Evolutionary conservation across 305 asterid species (phyloP), one percentile per base, ranked within the genome.

Genomic region (Euphrasia arctica): DNA sequence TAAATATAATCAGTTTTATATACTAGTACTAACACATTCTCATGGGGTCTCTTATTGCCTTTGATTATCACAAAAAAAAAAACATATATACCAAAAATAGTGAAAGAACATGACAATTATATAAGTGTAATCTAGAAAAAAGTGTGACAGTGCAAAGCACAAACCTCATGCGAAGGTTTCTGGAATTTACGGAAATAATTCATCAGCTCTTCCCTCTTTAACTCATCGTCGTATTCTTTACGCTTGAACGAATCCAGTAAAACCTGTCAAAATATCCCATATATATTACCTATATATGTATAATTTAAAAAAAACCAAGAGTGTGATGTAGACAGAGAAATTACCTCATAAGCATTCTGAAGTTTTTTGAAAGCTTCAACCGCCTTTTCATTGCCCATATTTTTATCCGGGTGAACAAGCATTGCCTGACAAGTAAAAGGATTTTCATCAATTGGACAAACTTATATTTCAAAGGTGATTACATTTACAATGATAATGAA

Each of bases 321-420:
- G 36, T 2, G 14, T 54, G 5, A 27, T 14, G 39, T 13, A 39
- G 55, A 61, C 60, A 60, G 63, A 45, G 64, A 57, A 66, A 73
- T 31, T 54, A 71, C 98, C 95, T 92, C 98, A 60, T 93, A 93
- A 70, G 97, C 99, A 71, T 90, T 93, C 79, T 93, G 99, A 78
- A 93, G 97, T 76, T 88, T 90, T 84, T 86, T 83, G 78, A 93
- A 93, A 75, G 99, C 99, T 77, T 93, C 99, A 25, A 82, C 99
- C 72, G 99, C 95, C 80, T 76, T 90, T 75, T 84, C 97, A 61
- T 93, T 85, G 54, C 99, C 96, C 96, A 92, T 85, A 75, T 92
- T 92, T 83, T 92, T 92, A 80, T 92, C 98, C 59, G 98, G 98
- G 79, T 93, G 98, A 50, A 93, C 98, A 72, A 93, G 89, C 94